A percentile compares a stretch with the other conserved stretches of the same genome.
Evolutionary conservation across 768 basidiomycete species (phyloP).

Genomic region (Kockovaella imperatae): DNA sequence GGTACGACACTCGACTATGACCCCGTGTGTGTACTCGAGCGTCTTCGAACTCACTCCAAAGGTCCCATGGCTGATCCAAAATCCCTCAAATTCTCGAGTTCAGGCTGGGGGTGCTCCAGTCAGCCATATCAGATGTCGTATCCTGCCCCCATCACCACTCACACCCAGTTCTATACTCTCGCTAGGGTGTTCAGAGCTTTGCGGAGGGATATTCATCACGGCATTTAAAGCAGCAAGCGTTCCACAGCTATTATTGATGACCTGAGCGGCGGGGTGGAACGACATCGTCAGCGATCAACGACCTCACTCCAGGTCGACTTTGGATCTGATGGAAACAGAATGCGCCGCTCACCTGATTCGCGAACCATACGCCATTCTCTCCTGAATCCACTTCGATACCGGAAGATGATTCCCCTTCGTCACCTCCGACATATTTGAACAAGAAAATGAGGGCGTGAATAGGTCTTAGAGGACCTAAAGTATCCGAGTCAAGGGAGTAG

Average conservation of each 20-base stretch:
- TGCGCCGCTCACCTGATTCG: conserved; percentile 54
- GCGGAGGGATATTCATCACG: conserved; percentile 43
- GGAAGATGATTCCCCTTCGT: conserved; percentile 23
- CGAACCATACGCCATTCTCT: conserved; percentile 65
- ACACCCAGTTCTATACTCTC: conserved; percentile 40
- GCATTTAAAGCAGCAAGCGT: conserved; percentile 92
- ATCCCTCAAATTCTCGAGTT: conserved; percentile 62
- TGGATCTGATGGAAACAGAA: no score
- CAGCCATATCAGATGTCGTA: background rate
- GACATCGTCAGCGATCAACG: background rate
- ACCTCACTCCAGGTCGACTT: no score
- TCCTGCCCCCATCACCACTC: conserved; percentile 7
- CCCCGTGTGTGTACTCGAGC: background rate
- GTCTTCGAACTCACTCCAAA: conserved; percentile 41
- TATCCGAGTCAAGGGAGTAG: conserved; percentile 42
- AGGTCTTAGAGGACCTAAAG: conserved; percentile 66
- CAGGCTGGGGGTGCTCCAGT: conserved; percentile 45
- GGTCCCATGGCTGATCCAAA: conserved; percentile 84
- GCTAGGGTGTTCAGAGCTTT: conserved; percentile 10
- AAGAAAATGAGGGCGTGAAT: conserved; percentile 87
- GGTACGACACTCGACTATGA: background rate
- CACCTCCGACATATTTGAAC: conserved; percentile 82
- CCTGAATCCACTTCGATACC: conserved; percentile 46
- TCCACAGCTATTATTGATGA: conserved; percentile 93
- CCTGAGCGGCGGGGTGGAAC: conserved; percentile 50